These are phyloP conservation scores for Fusarium proliferatum DNA, from an alignment of 2,329 filamentous ascomycete species.

Conservation along the genomic window DNA sequence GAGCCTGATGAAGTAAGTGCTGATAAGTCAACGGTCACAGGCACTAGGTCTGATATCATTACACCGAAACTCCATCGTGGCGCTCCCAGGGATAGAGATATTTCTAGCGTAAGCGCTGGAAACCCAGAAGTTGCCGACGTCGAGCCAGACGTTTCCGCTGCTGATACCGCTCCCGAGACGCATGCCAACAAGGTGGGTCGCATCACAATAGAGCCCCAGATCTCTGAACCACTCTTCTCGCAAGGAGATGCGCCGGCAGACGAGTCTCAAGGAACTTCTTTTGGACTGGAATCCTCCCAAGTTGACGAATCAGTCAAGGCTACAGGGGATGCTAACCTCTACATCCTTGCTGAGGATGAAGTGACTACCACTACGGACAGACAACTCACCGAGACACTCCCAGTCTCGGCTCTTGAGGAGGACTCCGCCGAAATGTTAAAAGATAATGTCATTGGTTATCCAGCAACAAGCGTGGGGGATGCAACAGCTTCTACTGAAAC, in stretches of 20 bases:
- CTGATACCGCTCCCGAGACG: not conserved
- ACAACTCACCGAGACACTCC: conserved; percentile 1
- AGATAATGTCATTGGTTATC: not conserved
- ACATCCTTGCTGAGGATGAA: not conserved
- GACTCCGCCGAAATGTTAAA: not conserved
- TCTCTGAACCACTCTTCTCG: conserved; percentile 49
- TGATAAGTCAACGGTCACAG: conserved; percentile 1
- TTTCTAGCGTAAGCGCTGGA: not conserved
- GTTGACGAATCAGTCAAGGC: conserved; percentile 23
- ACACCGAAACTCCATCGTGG: not conserved
- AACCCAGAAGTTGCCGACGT: conserved; percentile 1
- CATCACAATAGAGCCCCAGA: conserved; percentile 32
- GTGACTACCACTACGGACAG: not conserved
- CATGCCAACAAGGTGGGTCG: conserved; percentile 1
- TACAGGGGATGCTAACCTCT: not conserved
- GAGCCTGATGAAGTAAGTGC: not conserved
- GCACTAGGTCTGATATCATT: conserved; percentile 1
- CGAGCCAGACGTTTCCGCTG: conserved; percentile 2
- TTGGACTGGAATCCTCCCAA: conserved; percentile 41
- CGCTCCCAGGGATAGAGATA: not conserved
- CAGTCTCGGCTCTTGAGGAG: not conserved
- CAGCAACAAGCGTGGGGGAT: not conserved
- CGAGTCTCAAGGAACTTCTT: conserved; percentile 39
- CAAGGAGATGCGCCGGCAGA: conserved; percentile 45
- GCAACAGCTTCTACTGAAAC: not conserved